These are phyloP conservation scores for Boletus vermiculosoides DNA, from an alignment of 768 basidiomycete genomes.

Conservation along the genomic window DNA sequence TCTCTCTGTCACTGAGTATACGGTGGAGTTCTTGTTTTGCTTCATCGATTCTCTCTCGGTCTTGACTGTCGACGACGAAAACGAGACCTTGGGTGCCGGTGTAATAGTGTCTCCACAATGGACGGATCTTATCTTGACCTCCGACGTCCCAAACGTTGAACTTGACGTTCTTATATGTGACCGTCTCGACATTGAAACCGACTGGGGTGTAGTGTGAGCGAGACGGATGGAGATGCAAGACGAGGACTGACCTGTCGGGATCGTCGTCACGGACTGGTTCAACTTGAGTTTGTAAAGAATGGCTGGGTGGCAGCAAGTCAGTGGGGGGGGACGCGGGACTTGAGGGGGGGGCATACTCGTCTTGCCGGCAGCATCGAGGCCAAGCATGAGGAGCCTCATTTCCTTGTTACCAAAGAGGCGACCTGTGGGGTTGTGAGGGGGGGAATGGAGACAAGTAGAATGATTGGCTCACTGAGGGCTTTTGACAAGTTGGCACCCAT, in stretches of 20 bases:
- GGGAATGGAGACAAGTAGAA: accelerated
- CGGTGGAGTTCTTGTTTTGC: conserved; percentile 94
- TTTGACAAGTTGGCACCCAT: conserved; percentile 92
- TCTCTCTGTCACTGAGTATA: conserved; percentile 94
- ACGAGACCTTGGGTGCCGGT: conserved; percentile 98
- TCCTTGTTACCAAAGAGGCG: conserved; percentile 98
- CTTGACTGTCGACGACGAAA: conserved; percentile 97
- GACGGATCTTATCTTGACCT: conserved; percentile 99
- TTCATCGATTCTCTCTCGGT: conserved; percentile 93
- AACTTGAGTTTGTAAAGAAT: conserved; percentile 99
- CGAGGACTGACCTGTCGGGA: conserved; percentile 76
- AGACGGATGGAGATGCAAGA: neutral
- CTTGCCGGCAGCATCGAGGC: conserved; percentile 97
- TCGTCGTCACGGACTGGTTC: conserved; percentile 98
- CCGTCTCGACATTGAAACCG: conserved; percentile 99
- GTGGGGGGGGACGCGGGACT: neutral
- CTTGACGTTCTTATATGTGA: conserved; percentile 98
- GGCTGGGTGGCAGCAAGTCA: conserved; percentile 48
- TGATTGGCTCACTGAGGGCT: conserved; percentile 56
- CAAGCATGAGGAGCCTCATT: conserved; percentile 97
- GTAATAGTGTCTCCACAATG: conserved; percentile 98
- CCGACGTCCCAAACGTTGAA: conserved; percentile 97
- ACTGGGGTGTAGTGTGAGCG: conserved; percentile 44
- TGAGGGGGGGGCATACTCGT: conserved; percentile 65
- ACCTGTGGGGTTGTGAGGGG: conserved; percentile 43